Evolutionary conservation across 2,329 filamentous ascomycete species (phyloP), one percentile per base, ranked within the genome.

Genomic region (Fusarium equiseti): DNA sequence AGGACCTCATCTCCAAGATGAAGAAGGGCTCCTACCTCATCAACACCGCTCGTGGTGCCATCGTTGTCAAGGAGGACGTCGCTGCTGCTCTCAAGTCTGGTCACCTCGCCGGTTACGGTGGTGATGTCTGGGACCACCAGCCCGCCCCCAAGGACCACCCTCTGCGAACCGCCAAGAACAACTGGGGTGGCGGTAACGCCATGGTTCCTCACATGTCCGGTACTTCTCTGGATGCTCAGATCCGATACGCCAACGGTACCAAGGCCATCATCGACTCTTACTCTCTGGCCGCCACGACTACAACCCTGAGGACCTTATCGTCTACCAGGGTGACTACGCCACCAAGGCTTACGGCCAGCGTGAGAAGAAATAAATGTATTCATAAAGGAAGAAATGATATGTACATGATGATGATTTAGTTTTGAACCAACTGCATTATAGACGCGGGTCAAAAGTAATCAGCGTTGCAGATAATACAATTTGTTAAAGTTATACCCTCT

Each of bases 181-280:
- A 93, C 80, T 97, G 93, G 87, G 95, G 95, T 76, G 96, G 95
- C 79, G 96, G 96, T 80, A 98, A 98, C 85, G 96, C 95, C 84
- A 99, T 96, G 93, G 95, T 98, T 66, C 94, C 96, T 61, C 96
- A 98, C 90, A 97, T 98, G 94, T 97, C 94, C 15, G 96, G 96
- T 80, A 98, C 95, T 63, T 97, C 95, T n/a, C 91, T 99, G 79
- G 96, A 99, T 80, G 96, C 96, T 64, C 96, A 99, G 88, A 91
- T 93, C 85, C 90, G 94, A 73, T 97, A 97, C 80, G 93, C 94
- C 77, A 86, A 91, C 72, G 94, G 94, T 77, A 92, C 90, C 82
- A 97, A 98, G 92, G 83, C 87, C 73, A 98, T 99, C 79, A 87
- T 99, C 66, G 87, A 95, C 73, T 94, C 91, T 83, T 99, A 98